Evolutionary conservation across 345 rosid species (phyloP), one percentile per base, ranked within the genome.

Genomic region (Anacardium occidentale): DNA sequence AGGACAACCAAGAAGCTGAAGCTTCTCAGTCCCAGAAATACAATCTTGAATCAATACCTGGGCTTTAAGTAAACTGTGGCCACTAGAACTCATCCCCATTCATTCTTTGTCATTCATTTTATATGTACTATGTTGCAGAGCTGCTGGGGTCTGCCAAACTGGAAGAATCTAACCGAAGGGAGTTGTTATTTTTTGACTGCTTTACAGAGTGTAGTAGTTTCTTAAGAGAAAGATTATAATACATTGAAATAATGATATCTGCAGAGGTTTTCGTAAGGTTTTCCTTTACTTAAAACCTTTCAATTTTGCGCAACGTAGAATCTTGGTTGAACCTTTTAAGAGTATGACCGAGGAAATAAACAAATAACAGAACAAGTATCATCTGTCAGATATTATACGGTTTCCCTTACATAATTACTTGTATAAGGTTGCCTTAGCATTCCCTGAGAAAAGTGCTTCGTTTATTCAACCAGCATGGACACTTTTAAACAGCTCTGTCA

Each of bases 31-130:
- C 87, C 63, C 79, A 89, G 78, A 87, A 87, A 80, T 96, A 87
- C 81, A 87, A 96, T 82, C 91, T 96, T 40, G 98, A 96, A 82
- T 88, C 98, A 26, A 93, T 96, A 73, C 89, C 87, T 9, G 99
- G 99, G 75, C 98, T 96, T 65, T 96, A 79, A 83, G 62, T 65
- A 24, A 20, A 10, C 18, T 74, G 59, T 66, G 66, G 61, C 68
- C 21, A 7, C 56, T 14, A 21, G 72, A 79, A 58, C 40, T 34
- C 22, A 17, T 13, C 68, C 66, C 61, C 61, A 48, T 0, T 64
- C 80, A 75, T 75, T 79, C 78, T 75, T 80, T 74, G 67, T 34
- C 61, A 74, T 64, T 42, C 44, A 62, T 15, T 45, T 50, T 18
- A 42, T 52, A 29, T 58, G 24, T 26, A 15, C 22, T 70, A 44